Base-by-base conservation (phyloP, 768 basidiomycete genomes). In the Paxillus involutus region DNA sequence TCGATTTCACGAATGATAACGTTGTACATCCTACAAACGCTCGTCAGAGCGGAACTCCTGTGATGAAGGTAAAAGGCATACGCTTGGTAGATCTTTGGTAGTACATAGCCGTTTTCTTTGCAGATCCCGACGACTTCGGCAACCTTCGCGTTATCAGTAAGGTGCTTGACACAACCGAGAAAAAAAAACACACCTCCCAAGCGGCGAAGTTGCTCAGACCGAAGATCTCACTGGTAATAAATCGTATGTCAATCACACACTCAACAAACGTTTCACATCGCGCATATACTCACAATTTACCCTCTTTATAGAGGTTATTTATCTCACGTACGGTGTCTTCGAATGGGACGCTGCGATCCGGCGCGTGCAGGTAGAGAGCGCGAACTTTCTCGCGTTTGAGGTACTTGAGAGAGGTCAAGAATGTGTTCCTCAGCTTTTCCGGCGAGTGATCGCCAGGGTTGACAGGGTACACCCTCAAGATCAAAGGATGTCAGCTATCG, bases 81-180 rank as follows among this genome's bases (percentile, higher is more conserved):
- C 71, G 79, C 82, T 67, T 81, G 77, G 56, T 85, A 85, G 6
- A 78, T 79, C 24, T 77, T 80, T 3, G 83, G 83, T 56, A 75
- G 70, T 12, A 84, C 75, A 56, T 77, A 85, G 2, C 77, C 78
- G 19, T 83, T 80, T 3, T 72, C 70, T 47, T 73, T 79, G 66
- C 82, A 83, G 29, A 85, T 84, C 0, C 75, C 73, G 1, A 83
- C 78, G 24, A 85, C 75, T 59, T 84, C 83, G 3, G 82, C 82
- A 13, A 84, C 82, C 75, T 78, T 48, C n/a, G 10, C 32, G 9
- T 49, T 19, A 14, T 51, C 12, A 37, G 47, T 19, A 49, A 8
- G 5, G 29, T 43, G 17, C n/a, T 10, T 12, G 24, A 10, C 6
- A 7, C n/a, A 41, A 3, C 4, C 32, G 17, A 0, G 13, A 3